Base-by-base conservation (phyloP, 306 rosid genomes). In the Pyrus bretschneideri region DNA sequence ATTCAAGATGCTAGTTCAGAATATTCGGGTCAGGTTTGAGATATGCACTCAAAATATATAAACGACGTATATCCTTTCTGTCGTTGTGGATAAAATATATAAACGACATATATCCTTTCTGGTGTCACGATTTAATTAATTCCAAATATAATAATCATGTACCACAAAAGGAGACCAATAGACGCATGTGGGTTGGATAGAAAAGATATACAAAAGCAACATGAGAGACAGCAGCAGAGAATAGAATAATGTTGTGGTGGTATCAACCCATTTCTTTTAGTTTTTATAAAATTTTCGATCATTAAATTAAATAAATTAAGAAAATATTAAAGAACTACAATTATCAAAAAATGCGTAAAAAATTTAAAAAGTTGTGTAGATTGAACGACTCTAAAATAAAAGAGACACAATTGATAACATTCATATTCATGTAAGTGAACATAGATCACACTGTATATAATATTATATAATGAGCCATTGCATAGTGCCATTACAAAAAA, bases 331-430 rank as follows among this genome's bases (percentile, higher is more conserved):
- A 35, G 40, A 35, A 35, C 2, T 35, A 35, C 40, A 35, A 35
- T 35, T 35, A 35, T 6, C 2, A 6, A 35, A 35, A 6, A 6
- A 6, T 35, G 40, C 5, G 9, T 6, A 35, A 35, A 1, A 35
- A 6, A 33, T 1, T 6, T 6, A 35, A 6, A 35, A 35, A 35
- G 0, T 35, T 35, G 9, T 35, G 40, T 35, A 6, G 40, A 35
- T 6, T 6, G 9, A 35, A 35, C 9, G 9, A 35, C 9, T 35
- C 40, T 35, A 35, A 40, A 31, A 25, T 22, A 45, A 18, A 21
- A 15, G 11, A 42, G 42, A 18, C 61, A 69, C 30, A 77, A 69
- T 58, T 70, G 81, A 77, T 59, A 77, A 58, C n/a, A 60, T 60
- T 25, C 31, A 44, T 45, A 60, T 60, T 25, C 31, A 44, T 45